phyloP scores from a whole-genome alignment of 176 grass and related monocot genomes.

The Alopecurus myosuroides region DNA sequence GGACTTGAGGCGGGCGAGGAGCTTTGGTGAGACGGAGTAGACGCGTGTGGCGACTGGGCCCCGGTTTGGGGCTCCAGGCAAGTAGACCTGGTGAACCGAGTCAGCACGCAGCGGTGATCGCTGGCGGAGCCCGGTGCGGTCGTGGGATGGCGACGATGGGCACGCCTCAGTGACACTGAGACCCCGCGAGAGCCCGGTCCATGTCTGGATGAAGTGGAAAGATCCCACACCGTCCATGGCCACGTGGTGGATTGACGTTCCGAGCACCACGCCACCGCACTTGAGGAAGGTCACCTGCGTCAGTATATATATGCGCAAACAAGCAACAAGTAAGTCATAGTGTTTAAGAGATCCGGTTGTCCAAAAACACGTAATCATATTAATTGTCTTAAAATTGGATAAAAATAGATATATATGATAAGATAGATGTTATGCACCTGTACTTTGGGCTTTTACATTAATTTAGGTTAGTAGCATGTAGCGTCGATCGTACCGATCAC shows the following conservation, averaged over 20 bases:
- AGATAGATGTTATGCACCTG: no score
- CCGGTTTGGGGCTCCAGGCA: not conserved
- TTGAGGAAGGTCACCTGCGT: conserved; percentile 66
- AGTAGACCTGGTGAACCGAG: conserved; percentile 43
- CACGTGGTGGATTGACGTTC: conserved; percentile 45
- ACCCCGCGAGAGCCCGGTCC: conserved; percentile 23
- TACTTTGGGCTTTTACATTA: no score
- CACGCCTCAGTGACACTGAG: not conserved
- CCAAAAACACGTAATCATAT: no score
- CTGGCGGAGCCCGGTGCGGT: conserved; percentile 39
- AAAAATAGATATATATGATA: no score
- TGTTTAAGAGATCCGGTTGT: no score
- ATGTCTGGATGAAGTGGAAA: conserved; percentile 50
- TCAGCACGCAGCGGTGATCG: conserved; percentile 12
- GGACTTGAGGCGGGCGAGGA: conserved; percentile 24
- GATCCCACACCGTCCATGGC: conserved; percentile 27
- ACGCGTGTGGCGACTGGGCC: conserved; percentile 23
- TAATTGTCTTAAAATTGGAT: no score
- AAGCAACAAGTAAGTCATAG: no score
- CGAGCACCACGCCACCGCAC: conserved; percentile 60
- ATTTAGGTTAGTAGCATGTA: no score
- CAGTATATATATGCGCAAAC: no score
- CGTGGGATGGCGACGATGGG: conserved; percentile 26
- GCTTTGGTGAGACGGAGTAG: conserved; percentile 24
- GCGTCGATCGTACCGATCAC: no score